phyloP scores from a whole-genome alignment of 345 rosid genomes.

The Sonneratia alba region DNA sequence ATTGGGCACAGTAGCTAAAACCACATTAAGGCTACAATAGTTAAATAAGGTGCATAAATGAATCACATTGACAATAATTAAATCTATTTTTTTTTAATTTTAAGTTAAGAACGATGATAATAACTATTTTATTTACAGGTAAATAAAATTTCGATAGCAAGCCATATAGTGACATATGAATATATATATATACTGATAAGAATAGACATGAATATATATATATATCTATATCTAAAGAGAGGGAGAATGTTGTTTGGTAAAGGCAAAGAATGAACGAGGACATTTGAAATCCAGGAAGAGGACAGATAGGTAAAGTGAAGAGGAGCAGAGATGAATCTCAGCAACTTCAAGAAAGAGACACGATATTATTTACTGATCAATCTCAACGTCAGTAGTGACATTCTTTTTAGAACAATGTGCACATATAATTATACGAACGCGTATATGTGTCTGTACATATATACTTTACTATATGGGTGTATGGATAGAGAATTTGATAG shows the following conservation, averaged over 20 bases:
- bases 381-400: conserved; percentile 34
- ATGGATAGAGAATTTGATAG: neutral
- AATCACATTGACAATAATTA: too few relatives aligned
- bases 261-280: conserved; percentile 16
- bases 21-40: too few relatives aligned
- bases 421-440: neutral
- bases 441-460: neutral
- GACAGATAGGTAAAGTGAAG: conserved; percentile 25
- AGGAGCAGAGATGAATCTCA: conserved; percentile 51
- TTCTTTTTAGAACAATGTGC: conserved; percentile 38
- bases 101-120: too few relatives aligned
- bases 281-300: conserved; percentile 38
- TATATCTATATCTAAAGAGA: neutral
- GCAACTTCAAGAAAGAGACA: conserved; percentile 43
- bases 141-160: too few relatives aligned
- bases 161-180: neutral
- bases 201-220: neutral
- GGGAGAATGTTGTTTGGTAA: neutral
- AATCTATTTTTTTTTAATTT: too few relatives aligned
- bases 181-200: neutral
- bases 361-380: conserved; percentile 19
- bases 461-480: neutral
- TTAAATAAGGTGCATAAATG: too few relatives aligned
- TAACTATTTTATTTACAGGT: too few relatives aligned
- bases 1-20: too few relatives aligned